These are phyloP conservation scores for Alternaria burnsii DNA, from an alignment of 2,329 filamentous ascomycete genomes.

Conservation along the genomic window DNA sequence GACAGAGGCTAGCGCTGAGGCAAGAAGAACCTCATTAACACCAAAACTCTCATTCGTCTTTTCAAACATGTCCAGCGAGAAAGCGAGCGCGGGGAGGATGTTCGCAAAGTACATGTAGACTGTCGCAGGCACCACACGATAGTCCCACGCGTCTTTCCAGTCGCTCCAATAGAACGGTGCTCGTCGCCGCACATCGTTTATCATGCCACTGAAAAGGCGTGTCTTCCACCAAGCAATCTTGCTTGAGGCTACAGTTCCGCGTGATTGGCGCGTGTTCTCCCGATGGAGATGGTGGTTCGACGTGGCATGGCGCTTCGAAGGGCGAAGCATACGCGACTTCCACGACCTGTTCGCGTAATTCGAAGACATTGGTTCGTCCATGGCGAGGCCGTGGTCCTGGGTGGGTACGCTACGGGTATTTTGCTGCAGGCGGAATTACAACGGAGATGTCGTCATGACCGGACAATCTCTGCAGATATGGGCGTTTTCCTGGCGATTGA, in stretches of 20 bases:
- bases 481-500: neutral
- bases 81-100: constrained; percentile 85
- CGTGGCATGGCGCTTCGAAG: constrained; percentile 8
- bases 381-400: constrained; percentile 29
- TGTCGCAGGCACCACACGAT: constrained; percentile 85
- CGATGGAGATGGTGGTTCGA: constrained; percentile 20
- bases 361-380: constrained; percentile 24
- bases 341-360: constrained; percentile 25
- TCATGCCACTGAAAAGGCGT: constrained; percentile 78
- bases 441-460: constrained; percentile 20
- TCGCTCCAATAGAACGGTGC: constrained; percentile 82
- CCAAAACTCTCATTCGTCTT: constrained; percentile 86
- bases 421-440: constrained; percentile 27
- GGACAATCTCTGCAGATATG: neutral
- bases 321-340: constrained; percentile 24
- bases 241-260: constrained; percentile 22
- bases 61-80: constrained; percentile 92
- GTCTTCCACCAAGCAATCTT: constrained; percentile 74
- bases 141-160: constrained; percentile 89
- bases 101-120: constrained; percentile 96
- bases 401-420: constrained; percentile 31
- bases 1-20: constrained; percentile 82
- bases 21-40: constrained; percentile 88
- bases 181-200: constrained; percentile 77
- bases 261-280: constrained; percentile 27